Conservation (phyloP, 1,284 basidiomycete genomes). For the Naganishia liquefaciens region DNA sequence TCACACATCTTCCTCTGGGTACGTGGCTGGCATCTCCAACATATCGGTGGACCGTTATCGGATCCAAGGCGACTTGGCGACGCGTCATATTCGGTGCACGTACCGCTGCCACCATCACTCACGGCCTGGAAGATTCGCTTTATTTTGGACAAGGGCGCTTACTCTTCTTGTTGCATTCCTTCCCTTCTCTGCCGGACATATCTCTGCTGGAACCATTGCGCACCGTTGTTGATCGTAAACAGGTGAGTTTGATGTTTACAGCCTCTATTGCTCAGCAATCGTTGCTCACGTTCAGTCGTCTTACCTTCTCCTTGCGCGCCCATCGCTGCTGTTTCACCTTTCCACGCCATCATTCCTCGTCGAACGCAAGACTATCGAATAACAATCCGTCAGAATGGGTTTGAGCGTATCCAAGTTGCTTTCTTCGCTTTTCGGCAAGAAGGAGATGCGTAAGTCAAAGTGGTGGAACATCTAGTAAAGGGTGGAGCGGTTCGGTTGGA, state of each 20-base stretch:
- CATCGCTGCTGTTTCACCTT: background rate
- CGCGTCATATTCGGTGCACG: background rate
- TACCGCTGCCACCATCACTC: background rate
- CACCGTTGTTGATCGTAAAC: background rate
- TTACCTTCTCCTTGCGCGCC: background rate
- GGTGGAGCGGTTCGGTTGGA: background rate
- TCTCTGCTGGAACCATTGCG: background rate
- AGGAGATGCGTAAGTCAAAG: slow-evolving; percentile 89
- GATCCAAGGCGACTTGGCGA: background rate
- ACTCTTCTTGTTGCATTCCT: slow-evolving; percentile 7
- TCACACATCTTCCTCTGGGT: slow-evolving; percentile 13
- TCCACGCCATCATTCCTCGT: background rate
- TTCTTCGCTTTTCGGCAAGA: slow-evolving; percentile 92
- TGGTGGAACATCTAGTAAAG: background rate
- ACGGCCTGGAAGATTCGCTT: too few species aligned
- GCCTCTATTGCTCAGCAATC: background rate
- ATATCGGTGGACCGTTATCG: too few species aligned
- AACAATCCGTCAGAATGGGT: slow-evolving; percentile 64
- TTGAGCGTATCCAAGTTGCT: slow-evolving; percentile 78
- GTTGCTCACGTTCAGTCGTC: background rate
- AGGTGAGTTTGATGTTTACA: slow-evolving; percentile 23
- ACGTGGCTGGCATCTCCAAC: background rate
- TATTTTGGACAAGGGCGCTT: background rate
- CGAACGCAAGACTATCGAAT: background rate
- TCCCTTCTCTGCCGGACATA: background rate